Conservation (phyloP, 495 filamentous ascomycete genomes). For the Aspergillus taichungensis region DNA sequence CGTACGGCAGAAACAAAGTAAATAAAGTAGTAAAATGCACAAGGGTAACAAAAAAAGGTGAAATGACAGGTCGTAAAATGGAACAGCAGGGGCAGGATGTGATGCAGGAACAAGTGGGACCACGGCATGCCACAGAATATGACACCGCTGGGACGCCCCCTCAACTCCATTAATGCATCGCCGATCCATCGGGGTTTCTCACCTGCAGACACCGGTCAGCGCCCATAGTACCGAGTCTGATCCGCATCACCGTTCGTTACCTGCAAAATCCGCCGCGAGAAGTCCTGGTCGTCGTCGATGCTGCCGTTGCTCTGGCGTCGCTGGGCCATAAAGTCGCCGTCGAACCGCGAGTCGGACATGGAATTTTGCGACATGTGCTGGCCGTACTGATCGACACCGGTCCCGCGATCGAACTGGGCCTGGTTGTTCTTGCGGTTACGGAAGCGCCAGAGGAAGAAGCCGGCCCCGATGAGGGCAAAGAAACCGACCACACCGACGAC, state of each 20-base stretch:
- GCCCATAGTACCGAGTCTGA: neutral
- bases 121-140: no score
- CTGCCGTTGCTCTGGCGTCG: conserved; percentile 90
- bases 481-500: conserved; percentile 76
- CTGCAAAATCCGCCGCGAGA: conserved; percentile 91
- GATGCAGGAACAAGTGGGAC: no score
- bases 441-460: conserved; percentile 68
- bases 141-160: no score
- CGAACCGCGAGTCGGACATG: conserved; percentile 74
- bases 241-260: conserved; percentile 30
- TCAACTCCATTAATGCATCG: no score
- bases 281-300: conserved; percentile 96
- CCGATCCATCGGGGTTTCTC: conserved; percentile 38
- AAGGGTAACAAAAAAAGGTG: no score
- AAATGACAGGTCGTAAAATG: no score
- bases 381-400: conserved; percentile 57
- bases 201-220: conserved; percentile 23
- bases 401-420: conserved; percentile 69
- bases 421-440: conserved; percentile 65
- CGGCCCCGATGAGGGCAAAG: conserved; percentile 53
- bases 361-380: conserved; percentile 51
- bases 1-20: no score
- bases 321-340: conserved; percentile 75
- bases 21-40: no score
- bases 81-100: no score